Conservation (phyloP, 2,329 filamentous ascomycete genomes). For the Neopestalotiopsis sp. region DNA sequence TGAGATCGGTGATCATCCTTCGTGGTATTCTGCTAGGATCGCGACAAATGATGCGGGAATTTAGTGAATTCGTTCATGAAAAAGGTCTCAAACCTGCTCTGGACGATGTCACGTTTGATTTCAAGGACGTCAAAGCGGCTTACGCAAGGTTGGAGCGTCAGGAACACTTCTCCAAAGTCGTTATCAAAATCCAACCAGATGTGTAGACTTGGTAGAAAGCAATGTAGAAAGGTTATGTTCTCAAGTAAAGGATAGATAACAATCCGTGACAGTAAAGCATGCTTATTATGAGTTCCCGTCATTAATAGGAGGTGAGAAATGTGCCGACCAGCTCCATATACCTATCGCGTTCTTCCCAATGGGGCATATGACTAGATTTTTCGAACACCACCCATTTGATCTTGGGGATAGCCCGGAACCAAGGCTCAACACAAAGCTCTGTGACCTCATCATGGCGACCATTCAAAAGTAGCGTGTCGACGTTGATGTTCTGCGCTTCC, state of each 20-base stretch:
- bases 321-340: neutral
- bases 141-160: conserved; percentile 37
- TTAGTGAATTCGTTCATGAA: conserved; percentile 25
- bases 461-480: conserved; percentile 27
- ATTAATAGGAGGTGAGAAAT: neutral
- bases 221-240: too few relatives aligned
- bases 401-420: conserved; percentile 30
- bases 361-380: conserved; percentile 28
- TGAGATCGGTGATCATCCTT: neutral
- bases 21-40: conserved; percentile 26
- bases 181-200: conserved; percentile 26
- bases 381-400: conserved; percentile 30
- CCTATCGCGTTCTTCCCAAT: neutral
- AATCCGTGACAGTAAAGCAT: neutral
- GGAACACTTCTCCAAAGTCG: conserved; percentile 44
- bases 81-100: conserved; percentile 24
- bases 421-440: conserved; percentile 29
- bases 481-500: conserved; percentile 24
- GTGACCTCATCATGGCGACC: conserved; percentile 33
- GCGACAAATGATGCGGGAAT: conserved; percentile 24
- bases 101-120: conserved; percentile 20
- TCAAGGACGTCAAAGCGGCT: conserved; percentile 35
- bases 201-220: neutral
- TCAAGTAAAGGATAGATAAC: neutral
- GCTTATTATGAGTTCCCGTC: neutral